A percentile compares a stretch with the other conserved stretches of the same genome.
phyloP scores from a whole-genome alignment of 2,329 filamentous ascomycete genomes.

The Domatiomyces globalis region DNA sequence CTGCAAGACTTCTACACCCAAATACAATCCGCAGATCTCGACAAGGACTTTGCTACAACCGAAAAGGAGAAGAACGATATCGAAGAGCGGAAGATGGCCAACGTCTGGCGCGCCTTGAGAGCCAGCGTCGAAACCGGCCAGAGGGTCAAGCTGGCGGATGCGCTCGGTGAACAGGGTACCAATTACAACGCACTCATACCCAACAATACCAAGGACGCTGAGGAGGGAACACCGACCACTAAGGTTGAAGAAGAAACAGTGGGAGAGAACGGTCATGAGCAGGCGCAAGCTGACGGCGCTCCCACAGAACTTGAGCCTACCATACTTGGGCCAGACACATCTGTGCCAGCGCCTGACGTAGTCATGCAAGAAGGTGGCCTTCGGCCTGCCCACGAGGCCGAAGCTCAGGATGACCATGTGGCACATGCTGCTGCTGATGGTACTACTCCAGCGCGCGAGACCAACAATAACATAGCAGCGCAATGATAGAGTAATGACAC shows the following conservation, averaged over 20 bases:
- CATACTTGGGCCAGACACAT: not conserved
- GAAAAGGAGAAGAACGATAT: conserved; percentile 45
- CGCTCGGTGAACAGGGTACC: not conserved
- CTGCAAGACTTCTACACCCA: conserved; percentile 56
- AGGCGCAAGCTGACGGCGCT: not conserved
- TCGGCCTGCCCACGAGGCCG: not conserved
- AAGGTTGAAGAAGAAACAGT: not conserved
- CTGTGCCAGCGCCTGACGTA: not conserved
- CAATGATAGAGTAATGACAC: not conserved
- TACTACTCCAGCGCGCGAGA: not conserved
- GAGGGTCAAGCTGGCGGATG: conserved; percentile 31
- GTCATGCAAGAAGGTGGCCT: not conserved
- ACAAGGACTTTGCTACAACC: conserved; percentile 65
- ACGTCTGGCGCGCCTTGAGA: conserved; percentile 78
- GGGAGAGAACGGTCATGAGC: not conserved
- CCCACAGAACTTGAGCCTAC: not conserved
- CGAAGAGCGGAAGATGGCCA: conserved; percentile 66
- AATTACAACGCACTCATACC: not conserved
- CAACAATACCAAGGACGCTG: not conserved
- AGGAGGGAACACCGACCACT: too few species aligned
- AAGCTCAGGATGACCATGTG: not conserved
- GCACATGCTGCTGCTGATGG: too few species aligned
- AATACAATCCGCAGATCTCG: conserved; percentile 68
- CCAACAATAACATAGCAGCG: not conserved
- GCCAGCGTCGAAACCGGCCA: conserved; percentile 38